Evolutionary conservation across 495 filamentous ascomycete species (phyloP).

Genomic region (Penicillium ochrochloron): DNA sequence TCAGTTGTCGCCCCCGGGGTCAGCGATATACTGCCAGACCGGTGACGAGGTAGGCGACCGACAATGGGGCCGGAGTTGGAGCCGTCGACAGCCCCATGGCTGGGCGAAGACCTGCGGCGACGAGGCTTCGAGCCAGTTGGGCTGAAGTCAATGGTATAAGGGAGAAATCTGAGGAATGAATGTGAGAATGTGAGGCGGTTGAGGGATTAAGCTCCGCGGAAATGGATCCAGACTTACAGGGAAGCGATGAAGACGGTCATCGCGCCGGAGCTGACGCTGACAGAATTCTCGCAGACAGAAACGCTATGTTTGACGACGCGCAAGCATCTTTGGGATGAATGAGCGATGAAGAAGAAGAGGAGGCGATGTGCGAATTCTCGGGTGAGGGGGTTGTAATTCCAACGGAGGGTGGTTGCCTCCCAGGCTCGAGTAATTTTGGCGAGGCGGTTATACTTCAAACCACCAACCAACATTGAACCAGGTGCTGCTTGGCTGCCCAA

Average conservation of each 20-base stretch:
- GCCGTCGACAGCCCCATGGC: constrained; percentile 39
- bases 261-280: not conserved
- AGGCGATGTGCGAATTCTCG: constrained; percentile 4
- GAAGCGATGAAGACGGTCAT: constrained; percentile 43
- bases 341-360: not conserved
- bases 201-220: not conserved
- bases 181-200: constrained; percentile 14
- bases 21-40: constrained; percentile 43
- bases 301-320: not conserved
- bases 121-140: constrained; percentile 22
- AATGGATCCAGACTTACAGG: constrained; percentile 28
- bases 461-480: not conserved
- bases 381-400: constrained; percentile 11
- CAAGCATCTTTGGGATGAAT: not conserved
- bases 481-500: constrained; percentile 16
- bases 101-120: constrained; percentile 31
- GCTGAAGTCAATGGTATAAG: constrained; percentile 47
- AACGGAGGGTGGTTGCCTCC: not conserved
- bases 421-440: not conserved
- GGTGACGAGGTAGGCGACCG: constrained; percentile 32
- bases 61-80: constrained; percentile 45
- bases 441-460: constrained; percentile 11
- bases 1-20: constrained; percentile 65
- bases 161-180: constrained; percentile 36
- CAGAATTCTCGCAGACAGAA: constrained; percentile 3